Evolutionary conservation across 441 rosid genomes (phyloP).

Genomic region (Adansonia gregorii): DNA sequence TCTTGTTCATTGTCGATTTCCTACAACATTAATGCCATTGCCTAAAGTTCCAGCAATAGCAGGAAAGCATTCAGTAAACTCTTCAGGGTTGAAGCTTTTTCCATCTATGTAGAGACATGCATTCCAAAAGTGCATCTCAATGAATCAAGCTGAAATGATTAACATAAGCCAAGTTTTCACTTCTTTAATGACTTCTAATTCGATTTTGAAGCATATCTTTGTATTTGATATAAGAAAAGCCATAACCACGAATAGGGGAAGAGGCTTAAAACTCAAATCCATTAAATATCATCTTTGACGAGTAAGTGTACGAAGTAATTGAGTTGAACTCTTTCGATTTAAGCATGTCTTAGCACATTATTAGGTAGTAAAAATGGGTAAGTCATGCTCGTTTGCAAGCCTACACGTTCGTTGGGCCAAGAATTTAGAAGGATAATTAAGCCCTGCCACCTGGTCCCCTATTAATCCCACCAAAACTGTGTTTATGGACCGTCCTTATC

Average conservation of each 20-base stretch:
- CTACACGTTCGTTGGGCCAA: neutral
- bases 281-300: no score
- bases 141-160: neutral
- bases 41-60: neutral
- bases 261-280: no score
- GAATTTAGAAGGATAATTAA: neutral
- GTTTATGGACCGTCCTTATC: no score
- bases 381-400: neutral
- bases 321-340: neutral
- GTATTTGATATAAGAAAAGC: no score
- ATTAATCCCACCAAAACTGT: neutral
- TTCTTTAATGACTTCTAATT: neutral
- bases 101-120: no score
- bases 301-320: no score
- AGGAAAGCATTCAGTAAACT: neutral
- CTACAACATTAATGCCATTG: constrained; percentile 14
- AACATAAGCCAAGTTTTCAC: neutral
- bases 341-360: neutral
- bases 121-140: neutral
- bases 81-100: neutral
- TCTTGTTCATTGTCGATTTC: constrained; percentile 29
- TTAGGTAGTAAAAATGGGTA: neutral
- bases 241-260: no score
- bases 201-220: neutral
- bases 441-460: neutral